Base-by-base conservation (phyloP, 768 basidiomycete species). In the Symmetrospora coprosmae region DNA sequence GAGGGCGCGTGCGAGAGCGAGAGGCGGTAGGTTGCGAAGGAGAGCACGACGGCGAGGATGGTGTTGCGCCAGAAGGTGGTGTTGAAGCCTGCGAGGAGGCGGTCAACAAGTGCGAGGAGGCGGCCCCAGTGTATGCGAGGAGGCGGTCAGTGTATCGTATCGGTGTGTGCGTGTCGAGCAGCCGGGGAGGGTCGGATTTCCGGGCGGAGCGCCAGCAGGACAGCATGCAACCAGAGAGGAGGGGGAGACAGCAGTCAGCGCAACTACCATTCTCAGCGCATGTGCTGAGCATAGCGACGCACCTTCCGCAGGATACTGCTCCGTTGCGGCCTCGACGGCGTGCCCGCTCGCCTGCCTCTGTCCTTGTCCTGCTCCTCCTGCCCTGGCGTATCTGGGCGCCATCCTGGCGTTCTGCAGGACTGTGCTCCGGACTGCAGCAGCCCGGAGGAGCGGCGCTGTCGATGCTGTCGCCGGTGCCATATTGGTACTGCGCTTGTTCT, bases 71-170 rank as follows among this genome's bases (percentile, higher is more conserved):
- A 45, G 51, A 62, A 62, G 7, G 51, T 21, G 80, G 83, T 33
- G 79, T 79, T 11, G 25, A 63, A 34, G 41, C 52, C 63, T 43
- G 48, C 30, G n/a, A n/a, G n/a, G n/a, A n/a, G n/a, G n/a, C n/a
- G n/a, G n/a, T n/a, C n/a, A n/a, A n/a, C n/a, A n/a, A n/a, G n/a
- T n/a, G n/a, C n/a, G n/a, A n/a, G n/a, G n/a, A n/a, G n/a, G n/a
- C n/a, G n/a, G n/a, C n/a, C n/a, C n/a, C n/a, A n/a, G 19, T 30
- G 1, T 39, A 48, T 58, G 28, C 30, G 34, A 50, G 14, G 49
- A 28, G 21, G 48, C 31, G 47, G 4, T 19, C 11, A 4, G 25
- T 52, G 31, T n/a, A 35, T 33, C 23, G 50, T 13, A 27, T 8
- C 8, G 13, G 49, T 35, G 21, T 30, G 23, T 31, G 13, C 17